A percentile compares a stretch with the other conserved stretches of the same genome.
Evolutionary conservation across 1,284 basidiomycete genomes (phyloP).

Genomic region (Ustilago vetiveriae): DNA sequence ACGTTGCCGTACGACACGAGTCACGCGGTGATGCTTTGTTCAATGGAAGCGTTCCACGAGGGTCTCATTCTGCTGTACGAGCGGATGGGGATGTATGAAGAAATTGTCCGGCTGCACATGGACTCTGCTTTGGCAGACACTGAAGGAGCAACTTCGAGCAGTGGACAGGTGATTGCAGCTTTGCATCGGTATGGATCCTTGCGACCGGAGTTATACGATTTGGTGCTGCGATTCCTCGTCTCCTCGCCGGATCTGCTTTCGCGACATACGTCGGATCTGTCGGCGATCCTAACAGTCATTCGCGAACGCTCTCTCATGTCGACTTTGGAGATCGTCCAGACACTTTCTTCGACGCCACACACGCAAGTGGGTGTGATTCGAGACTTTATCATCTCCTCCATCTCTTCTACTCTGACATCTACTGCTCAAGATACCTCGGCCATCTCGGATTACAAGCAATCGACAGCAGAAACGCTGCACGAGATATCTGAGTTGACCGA

Average conservation of each 20-base stretch:
- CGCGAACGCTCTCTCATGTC: slow-evolving; percentile 83
- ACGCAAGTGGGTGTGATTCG: slow-evolving; percentile 90
- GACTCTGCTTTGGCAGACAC: slow-evolving; percentile 69
- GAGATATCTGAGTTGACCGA: slow-evolving; percentile 84
- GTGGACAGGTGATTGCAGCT: slow-evolving; percentile 76
- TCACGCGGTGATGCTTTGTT: slow-evolving; percentile 92
- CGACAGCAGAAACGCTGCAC: slow-evolving; percentile 81
- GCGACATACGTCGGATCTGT: slow-evolving; percentile 77
- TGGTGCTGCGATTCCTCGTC: slow-evolving; percentile 89
- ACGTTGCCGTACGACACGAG: slow-evolving; percentile 83
- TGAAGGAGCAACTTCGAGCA: slow-evolving; percentile 42
- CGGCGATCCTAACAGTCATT: slow-evolving; percentile 75
- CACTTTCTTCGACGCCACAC: slow-evolving; percentile 77
- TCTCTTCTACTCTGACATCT: slow-evolving; percentile 78
- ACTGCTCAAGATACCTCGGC: slow-evolving; percentile 83
- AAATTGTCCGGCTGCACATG: slow-evolving; percentile 90
- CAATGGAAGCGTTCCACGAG: slow-evolving; percentile 79
- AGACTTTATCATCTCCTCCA: slow-evolving; percentile 83
- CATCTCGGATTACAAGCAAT: slow-evolving; percentile 83
- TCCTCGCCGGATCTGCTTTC: slow-evolving; percentile 74
- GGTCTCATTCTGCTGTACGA: slow-evolving; percentile 93
- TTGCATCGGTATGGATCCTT: slow-evolving; percentile 78
- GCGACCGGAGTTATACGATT: slow-evolving; percentile 81
- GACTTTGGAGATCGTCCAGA: slow-evolving; percentile 86
- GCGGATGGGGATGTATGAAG: slow-evolving; percentile 92